These are phyloP conservation scores for Chytriomyces sp. DNA, from an alignment of 192 early-diverging fungal genomes.

Conservation along the genomic window DNA sequence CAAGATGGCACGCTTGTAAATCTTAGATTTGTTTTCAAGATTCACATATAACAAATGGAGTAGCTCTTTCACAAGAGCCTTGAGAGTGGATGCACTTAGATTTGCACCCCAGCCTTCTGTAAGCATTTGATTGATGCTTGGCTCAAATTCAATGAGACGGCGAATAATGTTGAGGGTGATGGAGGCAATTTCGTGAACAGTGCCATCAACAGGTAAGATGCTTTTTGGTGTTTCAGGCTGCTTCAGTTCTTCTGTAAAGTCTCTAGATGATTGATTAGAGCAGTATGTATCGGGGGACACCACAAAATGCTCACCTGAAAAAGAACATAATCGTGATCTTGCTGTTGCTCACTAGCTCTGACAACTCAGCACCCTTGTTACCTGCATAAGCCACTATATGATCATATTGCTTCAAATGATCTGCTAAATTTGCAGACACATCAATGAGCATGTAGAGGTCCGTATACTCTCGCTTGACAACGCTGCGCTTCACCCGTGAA, in stretches of 20 bases:
- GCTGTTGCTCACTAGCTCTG: conserved; percentile 52
- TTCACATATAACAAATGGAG: conserved; percentile 59
- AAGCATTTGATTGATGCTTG: conserved; percentile 43
- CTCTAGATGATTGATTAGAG: conserved; percentile 52
- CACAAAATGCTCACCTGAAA: conserved; percentile 16
- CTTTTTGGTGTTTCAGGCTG: conserved; percentile 36
- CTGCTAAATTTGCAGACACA: conserved; percentile 56
- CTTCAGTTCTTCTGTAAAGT: conserved; percentile 73
- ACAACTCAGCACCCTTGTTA: conserved; percentile 46
- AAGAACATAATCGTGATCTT: conserved; percentile 51
- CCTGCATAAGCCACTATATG: conserved; percentile 51
- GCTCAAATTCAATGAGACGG: conserved; percentile 45
- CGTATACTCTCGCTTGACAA: conserved; percentile 46
- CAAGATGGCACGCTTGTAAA: conserved; percentile 72
- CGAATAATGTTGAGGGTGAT: conserved; percentile 57
- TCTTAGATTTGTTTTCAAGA: conserved; percentile 69
- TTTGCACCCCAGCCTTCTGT: conserved; percentile 14
- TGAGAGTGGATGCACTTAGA: conserved; percentile 8
- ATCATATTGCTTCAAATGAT: conserved; percentile 43
- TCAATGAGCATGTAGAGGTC: conserved; percentile 74
- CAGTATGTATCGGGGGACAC: background rate
- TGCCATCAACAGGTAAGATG: conserved; percentile 72
- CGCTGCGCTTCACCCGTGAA: conserved; percentile 50
- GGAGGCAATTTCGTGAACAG: conserved; percentile 80
- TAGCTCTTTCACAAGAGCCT: conserved; percentile 29